phyloP scores from a whole-genome alignment of 108 stramenopile species.

The Discostella stelligeroides region DNA sequence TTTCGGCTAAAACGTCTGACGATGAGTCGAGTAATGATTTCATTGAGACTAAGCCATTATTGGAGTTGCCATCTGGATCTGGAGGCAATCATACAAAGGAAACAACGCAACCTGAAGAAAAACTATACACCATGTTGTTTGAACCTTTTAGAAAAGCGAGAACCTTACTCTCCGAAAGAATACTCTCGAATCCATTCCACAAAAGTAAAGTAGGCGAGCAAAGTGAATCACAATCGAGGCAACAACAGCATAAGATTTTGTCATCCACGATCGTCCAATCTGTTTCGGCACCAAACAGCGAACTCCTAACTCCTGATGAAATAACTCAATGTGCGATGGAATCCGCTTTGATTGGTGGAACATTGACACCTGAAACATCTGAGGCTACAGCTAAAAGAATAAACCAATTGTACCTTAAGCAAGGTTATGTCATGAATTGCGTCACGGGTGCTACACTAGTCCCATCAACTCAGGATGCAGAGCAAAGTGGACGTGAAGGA shows the following conservation, averaged over 20 bases:
- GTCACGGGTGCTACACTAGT: conserved; percentile 75
- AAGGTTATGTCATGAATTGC: conserved; percentile 77
- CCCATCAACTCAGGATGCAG: conserved; percentile 49
- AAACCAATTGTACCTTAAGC: conserved; percentile 70
- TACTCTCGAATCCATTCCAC: conserved; percentile 20
- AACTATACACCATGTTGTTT: conserved; percentile 11
- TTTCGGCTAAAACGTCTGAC: conserved; percentile 8
- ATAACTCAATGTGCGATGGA: conserved; percentile 63
- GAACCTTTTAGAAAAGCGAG: conserved; percentile 18
- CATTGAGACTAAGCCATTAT: background rate
- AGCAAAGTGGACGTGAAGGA: conserved; percentile 45
- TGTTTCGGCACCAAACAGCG: conserved; percentile 61
- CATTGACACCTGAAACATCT: conserved; percentile 62
- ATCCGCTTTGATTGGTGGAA: conserved; percentile 66
- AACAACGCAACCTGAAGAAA: background rate
- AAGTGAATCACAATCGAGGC: conserved; percentile 16
- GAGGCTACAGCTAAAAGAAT: conserved; percentile 60
- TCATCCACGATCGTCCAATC: conserved; percentile 34
- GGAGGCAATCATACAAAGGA: background rate
- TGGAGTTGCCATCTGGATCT: background rate
- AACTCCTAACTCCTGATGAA: conserved; percentile 67
- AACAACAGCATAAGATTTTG: too few species aligned
- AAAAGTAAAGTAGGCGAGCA: background rate
- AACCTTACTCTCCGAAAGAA: background rate
- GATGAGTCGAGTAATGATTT: too few species aligned